Evolutionary conservation across 139 green algal species (phyloP).

Genomic region (Raphidocelis subcapitata): DNA sequence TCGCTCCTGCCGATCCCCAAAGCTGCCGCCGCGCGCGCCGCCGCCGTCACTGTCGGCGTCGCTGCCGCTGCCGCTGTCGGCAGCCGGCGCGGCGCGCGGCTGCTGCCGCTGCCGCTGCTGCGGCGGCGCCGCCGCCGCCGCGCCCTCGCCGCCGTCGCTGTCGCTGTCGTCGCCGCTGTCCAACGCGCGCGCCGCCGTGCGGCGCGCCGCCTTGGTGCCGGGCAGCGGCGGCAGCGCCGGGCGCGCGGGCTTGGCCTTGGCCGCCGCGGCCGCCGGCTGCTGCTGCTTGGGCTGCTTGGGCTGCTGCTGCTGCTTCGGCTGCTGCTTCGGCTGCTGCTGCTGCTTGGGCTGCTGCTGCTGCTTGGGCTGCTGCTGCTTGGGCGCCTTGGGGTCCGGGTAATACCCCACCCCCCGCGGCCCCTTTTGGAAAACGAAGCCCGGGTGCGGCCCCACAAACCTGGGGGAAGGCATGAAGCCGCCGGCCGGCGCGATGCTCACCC

Average conservation of each 20-base stretch:
- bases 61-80: background rate
- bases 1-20: background rate
- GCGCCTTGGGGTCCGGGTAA: conserved; percentile 37
- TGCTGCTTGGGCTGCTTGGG: conserved; percentile 3
- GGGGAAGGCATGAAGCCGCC: conserved; percentile 28
- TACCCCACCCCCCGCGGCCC: conserved; percentile 48
- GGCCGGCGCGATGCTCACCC: background rate
- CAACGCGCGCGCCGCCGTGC: too few species aligned
- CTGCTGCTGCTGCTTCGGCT: background rate
- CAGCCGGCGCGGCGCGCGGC: background rate
- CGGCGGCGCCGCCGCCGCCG: background rate
- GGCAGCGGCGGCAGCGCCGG: conserved; percentile 8
- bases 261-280: conserved; percentile 13
- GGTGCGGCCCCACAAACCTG: conserved; percentile 32
- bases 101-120: too few species aligned
- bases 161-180: background rate
- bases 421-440: conserved; percentile 47
- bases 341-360: conserved; percentile 7
- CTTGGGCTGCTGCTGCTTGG: conserved; percentile 1
- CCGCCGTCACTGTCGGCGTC: conserved; percentile 8
- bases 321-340: background rate
- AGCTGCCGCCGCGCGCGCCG: background rate
- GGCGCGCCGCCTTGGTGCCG: conserved; percentile 1
- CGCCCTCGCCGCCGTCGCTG: background rate
- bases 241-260: too few species aligned